phyloP scores from a whole-genome alignment of 2,329 filamentous ascomycete genomes.

The Pseudogymnoascus sp. region DNA sequence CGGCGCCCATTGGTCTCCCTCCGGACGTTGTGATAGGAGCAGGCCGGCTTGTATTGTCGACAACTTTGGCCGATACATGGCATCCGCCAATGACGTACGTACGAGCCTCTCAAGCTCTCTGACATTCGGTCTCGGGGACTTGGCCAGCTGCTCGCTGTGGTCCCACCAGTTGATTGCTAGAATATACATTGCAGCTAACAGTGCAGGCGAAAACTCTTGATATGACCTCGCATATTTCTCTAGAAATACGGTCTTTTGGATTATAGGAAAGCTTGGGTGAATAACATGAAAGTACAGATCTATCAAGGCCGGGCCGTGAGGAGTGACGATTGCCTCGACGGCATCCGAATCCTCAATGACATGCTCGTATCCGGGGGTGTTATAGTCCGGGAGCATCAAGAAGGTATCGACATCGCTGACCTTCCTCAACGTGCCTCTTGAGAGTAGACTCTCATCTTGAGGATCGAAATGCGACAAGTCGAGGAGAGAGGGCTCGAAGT shows the following conservation, averaged over 20 bases:
- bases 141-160: conserved; percentile 56
- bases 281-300: conserved; percentile 75
- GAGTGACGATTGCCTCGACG: conserved; percentile 67
- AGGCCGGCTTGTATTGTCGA: conserved; percentile 72
- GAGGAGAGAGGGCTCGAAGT: conserved; percentile 76
- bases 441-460: conserved; percentile 68
- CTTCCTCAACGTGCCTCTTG: conserved; percentile 60
- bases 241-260: conserved; percentile 71
- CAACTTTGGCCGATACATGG: conserved; percentile 73
- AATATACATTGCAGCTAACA: conserved; percentile 75
- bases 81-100: conserved; percentile 61
- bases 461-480: conserved; percentile 72
- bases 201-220: conserved; percentile 64
- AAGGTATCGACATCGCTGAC: conserved; percentile 73
- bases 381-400: conserved; percentile 66
- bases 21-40: conserved; percentile 63
- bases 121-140: conserved; percentile 61
- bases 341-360: conserved; percentile 58
- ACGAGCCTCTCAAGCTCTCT: conserved; percentile 64
- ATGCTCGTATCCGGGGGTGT: conserved; percentile 63
- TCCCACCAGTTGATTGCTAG: conserved; percentile 86
- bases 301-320: conserved; percentile 67
- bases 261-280: conserved; percentile 72
- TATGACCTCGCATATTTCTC: conserved; percentile 68
- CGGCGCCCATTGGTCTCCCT: conserved; percentile 72